Evolutionary conservation across 805 yeast genomes (phyloP).

Genomic region (Osmozyma mogii): DNA sequence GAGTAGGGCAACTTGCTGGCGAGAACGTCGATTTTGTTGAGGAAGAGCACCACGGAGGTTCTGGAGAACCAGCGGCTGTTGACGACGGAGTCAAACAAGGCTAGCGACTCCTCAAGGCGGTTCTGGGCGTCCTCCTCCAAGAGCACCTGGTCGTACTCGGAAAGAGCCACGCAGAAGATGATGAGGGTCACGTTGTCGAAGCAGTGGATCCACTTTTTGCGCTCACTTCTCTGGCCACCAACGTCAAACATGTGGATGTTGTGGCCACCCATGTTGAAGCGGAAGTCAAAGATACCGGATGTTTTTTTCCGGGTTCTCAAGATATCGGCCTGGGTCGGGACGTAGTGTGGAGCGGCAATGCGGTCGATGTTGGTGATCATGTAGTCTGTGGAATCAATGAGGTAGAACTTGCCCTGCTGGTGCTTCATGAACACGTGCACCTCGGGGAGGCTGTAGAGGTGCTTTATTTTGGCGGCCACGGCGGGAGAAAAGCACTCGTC

Average conservation of each 20-base stretch:
- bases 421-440: constrained; percentile 50
- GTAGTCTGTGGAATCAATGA: constrained; percentile 79
- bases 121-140: constrained; percentile 37
- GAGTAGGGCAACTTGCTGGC: constrained; percentile 76
- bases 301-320: constrained; percentile 86
- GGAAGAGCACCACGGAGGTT: constrained; percentile 76
- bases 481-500: constrained; percentile 43
- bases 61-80: constrained; percentile 90
- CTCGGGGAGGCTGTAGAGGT: constrained; percentile 49
- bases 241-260: constrained; percentile 59
- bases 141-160: constrained; percentile 84
- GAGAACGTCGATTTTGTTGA: constrained; percentile 86
- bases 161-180: constrained; percentile 83
- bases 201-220: constrained; percentile 96
- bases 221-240: constrained; percentile 93
- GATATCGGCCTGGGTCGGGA: constrained; percentile 72
- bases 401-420: constrained; percentile 64
- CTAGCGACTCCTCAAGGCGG: constrained; percentile 43
- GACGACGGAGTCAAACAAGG: constrained; percentile 81
- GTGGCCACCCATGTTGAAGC: constrained; percentile 62
- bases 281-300: constrained; percentile 82
- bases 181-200: constrained; percentile 88
- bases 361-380: constrained; percentile 63
- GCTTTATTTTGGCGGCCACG: constrained; percentile 40
- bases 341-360: constrained; percentile 50